Base-by-base conservation (phyloP, 352 stramenopile species). In the Globisporangium paroecandrum region DNA sequence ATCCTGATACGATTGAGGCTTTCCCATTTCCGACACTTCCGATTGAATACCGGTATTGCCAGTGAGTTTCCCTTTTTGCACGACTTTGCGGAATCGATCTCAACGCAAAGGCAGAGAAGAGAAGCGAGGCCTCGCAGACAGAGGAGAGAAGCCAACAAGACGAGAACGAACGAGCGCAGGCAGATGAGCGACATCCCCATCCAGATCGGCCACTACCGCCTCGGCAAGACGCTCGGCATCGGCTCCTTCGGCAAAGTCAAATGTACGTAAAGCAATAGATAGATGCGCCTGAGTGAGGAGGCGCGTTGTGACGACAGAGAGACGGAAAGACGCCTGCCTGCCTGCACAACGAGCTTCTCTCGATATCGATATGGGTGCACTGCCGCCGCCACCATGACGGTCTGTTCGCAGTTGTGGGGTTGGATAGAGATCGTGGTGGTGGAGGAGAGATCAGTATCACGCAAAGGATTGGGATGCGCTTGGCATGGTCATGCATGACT, bases 201-300 rank as follows among this genome's bases (percentile, higher is more conserved):
- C 51, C 89, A 98, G 69, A 91, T 99, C 41, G 98, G 97, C 49
- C 91, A 98, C 69, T 99, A 99, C 87, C 90, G 97, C 25, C 83
- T 99, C 49, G 96, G 96, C 65, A 99, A 99, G 77, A 99, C 98
- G 76, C 85, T 99, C 63, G 98, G 98, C 36, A 99, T 99, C 68
- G 98, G 98, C 56, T 98, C 98, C 41, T 99, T 99, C 77, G 98
- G 98, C 66, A 99, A 99, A 95, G 95, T 98, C 47, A 98, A 98
- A 66, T 86, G 97, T 99, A 84, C 81, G 91, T 89, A 55, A 20
- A 34, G 25, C 36, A 47, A 5, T 15, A 8, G 27, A 7, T 13
- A 58, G 13, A 20, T 20, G 24, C 24, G 12, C 22, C 51, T 57
- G 24, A 15, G 54, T 24, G 25, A 38, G 25, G 15, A 22, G 24